Evolutionary conservation across 768 basidiomycete genomes (phyloP).

Genomic region (Amanita rubescens): DNA sequence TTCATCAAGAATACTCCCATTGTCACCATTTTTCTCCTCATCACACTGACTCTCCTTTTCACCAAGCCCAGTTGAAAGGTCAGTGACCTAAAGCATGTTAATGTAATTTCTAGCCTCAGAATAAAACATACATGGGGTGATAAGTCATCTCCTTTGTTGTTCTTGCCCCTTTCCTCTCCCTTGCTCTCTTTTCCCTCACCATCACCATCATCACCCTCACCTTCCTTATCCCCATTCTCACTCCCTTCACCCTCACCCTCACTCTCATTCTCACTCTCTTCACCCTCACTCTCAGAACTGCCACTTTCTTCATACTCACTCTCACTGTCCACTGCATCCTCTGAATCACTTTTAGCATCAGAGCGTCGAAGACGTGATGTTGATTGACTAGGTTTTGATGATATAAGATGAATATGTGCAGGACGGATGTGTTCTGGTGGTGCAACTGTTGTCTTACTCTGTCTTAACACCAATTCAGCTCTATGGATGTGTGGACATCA

Average conservation of each 20-base stretch:
- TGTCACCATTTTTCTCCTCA: background rate
- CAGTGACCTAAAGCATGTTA: background rate
- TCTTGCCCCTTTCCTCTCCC: too few relatives aligned
- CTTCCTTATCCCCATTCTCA: background rate
- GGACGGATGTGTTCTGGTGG: background rate
- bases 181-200: too few relatives aligned
- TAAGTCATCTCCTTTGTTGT: too few relatives aligned
- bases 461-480: background rate
- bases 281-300: background rate
- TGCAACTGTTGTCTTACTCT: background rate
- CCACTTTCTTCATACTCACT: background rate
- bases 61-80: too few relatives aligned
- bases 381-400: too few relatives aligned
- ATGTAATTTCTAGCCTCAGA: too few relatives aligned
- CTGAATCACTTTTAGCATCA: background rate
- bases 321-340: background rate
- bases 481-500: background rate
- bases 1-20: background rate
- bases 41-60: background rate
- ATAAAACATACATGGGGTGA: too few relatives aligned
- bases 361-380: background rate
- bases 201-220: background rate
- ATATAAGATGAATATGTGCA: background rate
- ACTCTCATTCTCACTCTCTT: background rate
- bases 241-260: too few relatives aligned